Conservation (phyloP, 495 filamentous ascomycete species). For the Neurospora sp. region DNA sequence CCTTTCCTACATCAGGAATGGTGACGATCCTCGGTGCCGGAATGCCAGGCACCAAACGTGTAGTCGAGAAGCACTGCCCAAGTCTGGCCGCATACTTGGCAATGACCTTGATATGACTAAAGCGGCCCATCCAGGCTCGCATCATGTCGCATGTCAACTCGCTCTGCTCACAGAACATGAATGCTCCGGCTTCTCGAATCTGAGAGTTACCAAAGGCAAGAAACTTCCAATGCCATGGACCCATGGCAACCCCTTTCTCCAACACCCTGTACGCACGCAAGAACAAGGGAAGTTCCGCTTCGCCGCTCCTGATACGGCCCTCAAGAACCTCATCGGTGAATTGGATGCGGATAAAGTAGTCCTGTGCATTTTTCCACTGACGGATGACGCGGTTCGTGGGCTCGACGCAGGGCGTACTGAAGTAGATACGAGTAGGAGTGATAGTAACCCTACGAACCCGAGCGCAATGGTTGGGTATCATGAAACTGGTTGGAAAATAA, state of each 20-base stretch:
- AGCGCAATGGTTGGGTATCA: slow-evolving; percentile 61
- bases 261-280: slow-evolving; percentile 61
- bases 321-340: slow-evolving; percentile 70
- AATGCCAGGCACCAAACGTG: slow-evolving; percentile 50
- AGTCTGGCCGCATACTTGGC: slow-evolving; percentile 81
- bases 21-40: slow-evolving; percentile 30
- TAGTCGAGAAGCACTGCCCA: slow-evolving; percentile 95
- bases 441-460: slow-evolving; percentile 64
- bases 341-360: slow-evolving; percentile 82
- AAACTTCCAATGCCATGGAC: slow-evolving; percentile 73
- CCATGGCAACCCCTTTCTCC: slow-evolving; percentile 70
- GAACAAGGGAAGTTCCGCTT: slow-evolving; percentile 55
- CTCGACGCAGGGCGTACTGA: slow-evolving; percentile 67
- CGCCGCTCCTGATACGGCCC: slow-evolving; percentile 35
- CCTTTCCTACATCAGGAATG: slow-evolving; percentile 55
- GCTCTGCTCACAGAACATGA: slow-evolving; percentile 58
- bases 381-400: slow-evolving; percentile 82
- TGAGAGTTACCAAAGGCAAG: slow-evolving; percentile 95
- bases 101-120: slow-evolving; percentile 63
- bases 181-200: slow-evolving; percentile 84
- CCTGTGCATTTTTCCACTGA: slow-evolving; percentile 52
- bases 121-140: slow-evolving; percentile 83
- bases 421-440: slow-evolving; percentile 75
- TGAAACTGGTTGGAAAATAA: slow-evolving; percentile 37
- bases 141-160: slow-evolving; percentile 60